phyloP scores from a whole-genome alignment of 202 grass and related monocot genomes.

The Carex arenaria region DNA sequence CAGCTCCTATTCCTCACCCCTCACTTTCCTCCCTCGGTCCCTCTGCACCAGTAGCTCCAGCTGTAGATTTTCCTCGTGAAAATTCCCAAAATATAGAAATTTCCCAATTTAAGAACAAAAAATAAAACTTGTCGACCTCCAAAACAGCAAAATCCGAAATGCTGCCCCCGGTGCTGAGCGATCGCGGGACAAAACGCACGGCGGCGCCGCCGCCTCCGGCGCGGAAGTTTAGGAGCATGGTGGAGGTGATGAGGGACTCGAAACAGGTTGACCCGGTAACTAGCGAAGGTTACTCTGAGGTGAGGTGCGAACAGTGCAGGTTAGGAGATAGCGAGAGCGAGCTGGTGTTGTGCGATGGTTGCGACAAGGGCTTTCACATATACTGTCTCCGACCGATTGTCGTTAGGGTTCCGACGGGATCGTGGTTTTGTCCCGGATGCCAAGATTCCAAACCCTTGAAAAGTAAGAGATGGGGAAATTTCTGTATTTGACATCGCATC shows the following conservation, averaged over 20 bases:
- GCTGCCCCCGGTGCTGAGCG: slow-evolving; percentile 26
- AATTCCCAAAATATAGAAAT: neutral
- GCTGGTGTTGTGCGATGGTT: slow-evolving; percentile 74
- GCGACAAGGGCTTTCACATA: slow-evolving; percentile 65
- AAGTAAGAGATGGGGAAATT: slow-evolving; percentile 37
- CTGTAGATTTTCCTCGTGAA: neutral
- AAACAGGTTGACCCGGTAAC: slow-evolving; percentile 19
- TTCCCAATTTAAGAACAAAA: neutral
- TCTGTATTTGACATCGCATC: neutral
- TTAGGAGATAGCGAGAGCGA: slow-evolving; percentile 76
- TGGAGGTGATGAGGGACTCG: slow-evolving; percentile 66
- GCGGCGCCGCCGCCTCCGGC: slow-evolving; percentile 52
- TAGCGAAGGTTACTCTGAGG: slow-evolving; percentile 18
- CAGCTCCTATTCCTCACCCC: too few relatives aligned
- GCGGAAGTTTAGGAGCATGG: slow-evolving; percentile 48
- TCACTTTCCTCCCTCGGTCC: neutral
- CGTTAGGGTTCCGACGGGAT: slow-evolving; percentile 58
- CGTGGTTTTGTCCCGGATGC: slow-evolving; percentile 80
- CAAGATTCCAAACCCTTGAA: slow-evolving; percentile 26
- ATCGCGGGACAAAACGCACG: slow-evolving; percentile 58
- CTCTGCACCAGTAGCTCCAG: neutral
- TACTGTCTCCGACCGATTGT: slow-evolving; percentile 82
- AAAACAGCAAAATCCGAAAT: neutral
- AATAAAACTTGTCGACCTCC: neutral
- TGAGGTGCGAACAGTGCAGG: slow-evolving; percentile 61